These are phyloP conservation scores for Rhynchosporium secalis DNA, from an alignment of 2,329 filamentous ascomycete species.

Conservation along the genomic window DNA sequence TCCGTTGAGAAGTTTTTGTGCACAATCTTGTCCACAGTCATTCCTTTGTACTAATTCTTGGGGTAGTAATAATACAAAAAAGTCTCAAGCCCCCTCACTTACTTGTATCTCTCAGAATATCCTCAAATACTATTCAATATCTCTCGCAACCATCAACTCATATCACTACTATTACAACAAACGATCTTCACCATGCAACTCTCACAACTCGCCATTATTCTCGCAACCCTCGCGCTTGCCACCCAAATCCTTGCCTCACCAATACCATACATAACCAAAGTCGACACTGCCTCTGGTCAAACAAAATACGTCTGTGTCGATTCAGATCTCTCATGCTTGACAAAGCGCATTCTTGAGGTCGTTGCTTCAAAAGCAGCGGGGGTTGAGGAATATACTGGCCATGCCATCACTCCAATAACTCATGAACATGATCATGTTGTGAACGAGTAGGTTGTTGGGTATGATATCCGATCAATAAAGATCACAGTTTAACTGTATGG, in stretches of 20 bases:
- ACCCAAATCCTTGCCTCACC: constrained; percentile 4
- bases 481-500: neutral
- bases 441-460: neutral
- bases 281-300: neutral
- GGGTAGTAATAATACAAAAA: neutral
- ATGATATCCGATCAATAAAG: neutral
- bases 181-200: constrained; percentile 2
- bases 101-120: neutral
- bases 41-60: neutral
- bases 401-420: neutral
- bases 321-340: constrained; percentile 10
- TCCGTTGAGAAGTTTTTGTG: neutral
- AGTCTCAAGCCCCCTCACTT: neutral
- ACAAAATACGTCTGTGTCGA: constrained; percentile 14
- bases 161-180: too few species aligned
- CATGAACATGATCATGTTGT: neutral
- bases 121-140: too few species aligned
- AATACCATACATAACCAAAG: constrained; percentile 12
- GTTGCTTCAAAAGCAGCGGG: neutral
- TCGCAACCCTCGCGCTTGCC: neutral
- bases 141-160: too few species aligned
- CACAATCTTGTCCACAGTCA: neutral
- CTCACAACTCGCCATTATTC: neutral
- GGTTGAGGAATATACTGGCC: neutral
- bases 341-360: neutral